These are phyloP conservation scores for Iberis pinnata DNA, from an alignment of 345 rosid genomes.

Conservation along the genomic window DNA sequence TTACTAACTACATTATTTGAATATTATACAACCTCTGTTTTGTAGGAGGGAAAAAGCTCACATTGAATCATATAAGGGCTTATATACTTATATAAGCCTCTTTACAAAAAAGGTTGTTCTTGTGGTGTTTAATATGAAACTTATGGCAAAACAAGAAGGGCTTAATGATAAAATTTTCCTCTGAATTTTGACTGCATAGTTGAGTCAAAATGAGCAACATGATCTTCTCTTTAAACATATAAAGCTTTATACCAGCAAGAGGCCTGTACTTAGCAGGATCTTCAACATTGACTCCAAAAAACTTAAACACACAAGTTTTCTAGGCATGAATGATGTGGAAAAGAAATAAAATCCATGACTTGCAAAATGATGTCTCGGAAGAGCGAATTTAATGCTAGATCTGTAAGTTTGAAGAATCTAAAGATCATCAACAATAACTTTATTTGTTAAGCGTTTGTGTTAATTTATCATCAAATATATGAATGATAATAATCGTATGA, in stretches of 20 bases:
- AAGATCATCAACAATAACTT: no score
- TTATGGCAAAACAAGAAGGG: not conserved
- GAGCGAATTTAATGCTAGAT: slow-evolving; percentile 72
- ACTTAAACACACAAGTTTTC: slow-evolving; percentile 4
- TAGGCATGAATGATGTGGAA: slow-evolving; percentile 91
- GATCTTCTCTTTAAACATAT: slow-evolving; percentile 93
- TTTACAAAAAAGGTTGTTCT: slow-evolving; percentile 1
- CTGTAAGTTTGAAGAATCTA: no score
- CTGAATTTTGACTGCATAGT: slow-evolving; percentile 43
- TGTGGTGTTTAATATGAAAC: not conserved
- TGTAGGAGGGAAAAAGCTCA: no score
- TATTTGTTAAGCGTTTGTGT: no score
- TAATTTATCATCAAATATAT: no score
- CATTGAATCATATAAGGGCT: slow-evolving; percentile 11
- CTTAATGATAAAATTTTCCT: slow-evolving; percentile 3
- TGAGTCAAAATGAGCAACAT: slow-evolving; percentile 65
- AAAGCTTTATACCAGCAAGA: not conserved
- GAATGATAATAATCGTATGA: no score
- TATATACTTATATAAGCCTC: not conserved
- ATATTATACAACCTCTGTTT: no score
- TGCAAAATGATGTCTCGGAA: slow-evolving; percentile 71
- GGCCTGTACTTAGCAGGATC: no score
- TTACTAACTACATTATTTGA: no score
- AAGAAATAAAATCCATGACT: slow-evolving; percentile 61
- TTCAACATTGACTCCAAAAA: not conserved